phyloP scores from a whole-genome alignment of 306 rosid species.

The Neltuma alba region DNA sequence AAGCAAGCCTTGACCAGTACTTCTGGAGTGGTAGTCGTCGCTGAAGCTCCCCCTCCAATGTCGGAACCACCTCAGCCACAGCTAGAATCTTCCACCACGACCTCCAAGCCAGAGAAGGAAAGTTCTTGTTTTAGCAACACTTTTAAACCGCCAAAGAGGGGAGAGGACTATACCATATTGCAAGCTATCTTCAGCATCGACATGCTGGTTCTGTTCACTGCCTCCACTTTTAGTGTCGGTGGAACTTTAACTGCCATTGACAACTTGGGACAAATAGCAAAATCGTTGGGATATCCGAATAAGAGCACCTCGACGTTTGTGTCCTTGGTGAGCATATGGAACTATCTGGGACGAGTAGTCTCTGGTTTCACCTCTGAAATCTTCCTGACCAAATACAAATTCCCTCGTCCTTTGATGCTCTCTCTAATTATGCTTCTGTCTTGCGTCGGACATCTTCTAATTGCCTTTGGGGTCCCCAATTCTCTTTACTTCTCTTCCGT shows the following conservation, averaged over 20 bases:
- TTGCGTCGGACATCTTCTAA: conserved; percentile 63
- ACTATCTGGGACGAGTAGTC: conserved; percentile 58
- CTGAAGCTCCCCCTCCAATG: conserved; percentile 25
- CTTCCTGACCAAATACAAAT: conserved; percentile 55
- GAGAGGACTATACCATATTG: conserved; percentile 69
- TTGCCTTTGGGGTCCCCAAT: conserved; percentile 60
- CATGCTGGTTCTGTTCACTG: conserved; percentile 55
- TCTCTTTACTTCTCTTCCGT: conserved; percentile 63
- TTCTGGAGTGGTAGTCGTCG: conserved; percentile 14
- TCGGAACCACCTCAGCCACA: not conserved
- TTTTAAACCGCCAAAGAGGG: conserved; percentile 62
- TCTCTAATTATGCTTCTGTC: conserved; percentile 54
- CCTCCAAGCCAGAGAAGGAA: not conserved
- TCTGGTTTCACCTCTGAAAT: conserved; percentile 61
- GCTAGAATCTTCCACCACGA: not conserved
- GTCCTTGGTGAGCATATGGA: conserved; percentile 79
- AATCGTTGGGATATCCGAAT: conserved; percentile 55
- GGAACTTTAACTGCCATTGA: conserved; percentile 72
- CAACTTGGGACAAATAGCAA: conserved; percentile 77
- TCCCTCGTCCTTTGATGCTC: conserved; percentile 68
- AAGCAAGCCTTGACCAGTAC: conserved; percentile 6
- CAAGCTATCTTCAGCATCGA: conserved; percentile 78
- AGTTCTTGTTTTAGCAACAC: conserved; percentile 35
- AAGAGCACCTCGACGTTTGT: conserved; percentile 62
- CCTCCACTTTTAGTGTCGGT: conserved; percentile 52